These are phyloP conservation scores for Fusarium palustre DNA, from an alignment of 2,329 filamentous ascomycete genomes.

Conservation along the genomic window DNA sequence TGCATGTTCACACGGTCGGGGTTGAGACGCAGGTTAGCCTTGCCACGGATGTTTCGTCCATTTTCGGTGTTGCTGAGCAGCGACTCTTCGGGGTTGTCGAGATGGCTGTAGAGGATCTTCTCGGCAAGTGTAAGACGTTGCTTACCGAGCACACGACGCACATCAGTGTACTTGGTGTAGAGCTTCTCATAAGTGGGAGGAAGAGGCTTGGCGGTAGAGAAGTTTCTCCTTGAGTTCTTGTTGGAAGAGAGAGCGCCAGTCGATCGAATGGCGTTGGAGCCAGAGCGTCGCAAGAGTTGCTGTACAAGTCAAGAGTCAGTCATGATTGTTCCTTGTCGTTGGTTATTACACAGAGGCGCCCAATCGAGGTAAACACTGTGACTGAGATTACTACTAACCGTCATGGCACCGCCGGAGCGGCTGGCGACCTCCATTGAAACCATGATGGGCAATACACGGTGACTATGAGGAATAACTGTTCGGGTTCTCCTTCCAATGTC, in stretches of 20 bases:
- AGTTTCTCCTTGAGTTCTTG: slow-evolving; percentile 52
- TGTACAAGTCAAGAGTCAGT: slow-evolving; percentile 42
- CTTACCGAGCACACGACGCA: slow-evolving; percentile 76
- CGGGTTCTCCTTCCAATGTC: slow-evolving; percentile 17
- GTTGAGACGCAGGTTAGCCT: slow-evolving; percentile 95
- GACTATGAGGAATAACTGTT: slow-evolving; percentile 36
- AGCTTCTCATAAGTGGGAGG: slow-evolving; percentile 86
- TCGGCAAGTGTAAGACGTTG: slow-evolving; percentile 86
- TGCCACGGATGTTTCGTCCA: slow-evolving; percentile 84
- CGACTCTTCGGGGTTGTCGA: slow-evolving; percentile 89
- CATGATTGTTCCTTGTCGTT: background rate
- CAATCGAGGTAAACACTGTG: slow-evolving; percentile 16
- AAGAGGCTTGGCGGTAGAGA: slow-evolving; percentile 58
- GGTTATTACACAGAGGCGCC: background rate
- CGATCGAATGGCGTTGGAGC: slow-evolving; percentile 49
- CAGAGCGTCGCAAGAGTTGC: slow-evolving; percentile 54
- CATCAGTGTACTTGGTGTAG: slow-evolving; percentile 79
- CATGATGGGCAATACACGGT: slow-evolving; percentile 53
- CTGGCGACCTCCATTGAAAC: slow-evolving; percentile 64
- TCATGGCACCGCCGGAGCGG: slow-evolving; percentile 61
- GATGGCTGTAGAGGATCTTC: slow-evolving; percentile 97
- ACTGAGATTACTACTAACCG: slow-evolving; percentile 50
- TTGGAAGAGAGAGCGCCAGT: slow-evolving; percentile 45
- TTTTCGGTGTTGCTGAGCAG: slow-evolving; percentile 85
- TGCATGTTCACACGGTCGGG: slow-evolving; percentile 99